A percentile compares a stretch with the other conserved stretches of the same genome.
phyloP scores from a whole-genome alignment of 441 rosid species.

The Erodium trifolium region DNA sequence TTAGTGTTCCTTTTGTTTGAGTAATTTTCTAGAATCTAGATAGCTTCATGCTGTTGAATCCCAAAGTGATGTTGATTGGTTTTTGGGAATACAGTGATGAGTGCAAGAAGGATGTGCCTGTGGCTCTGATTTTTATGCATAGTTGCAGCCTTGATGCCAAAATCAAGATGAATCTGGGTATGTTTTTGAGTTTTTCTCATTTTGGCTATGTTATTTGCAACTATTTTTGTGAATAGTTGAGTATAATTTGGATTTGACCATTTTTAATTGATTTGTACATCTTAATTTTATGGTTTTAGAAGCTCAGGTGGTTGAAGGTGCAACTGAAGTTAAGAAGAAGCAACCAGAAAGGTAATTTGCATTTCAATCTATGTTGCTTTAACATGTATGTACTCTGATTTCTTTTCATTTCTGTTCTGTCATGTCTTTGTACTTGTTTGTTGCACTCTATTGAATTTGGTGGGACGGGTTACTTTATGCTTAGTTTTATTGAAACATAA shows the following conservation, averaged over 20 bases:
- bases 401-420: background rate
- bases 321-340: slow-evolving; percentile 49
- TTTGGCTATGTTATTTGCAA: background rate
- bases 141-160: slow-evolving; percentile 81
- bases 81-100: slow-evolving; percentile 45
- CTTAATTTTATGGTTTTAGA: slow-evolving; percentile 29
- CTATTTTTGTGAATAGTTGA: no score
- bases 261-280: no score
- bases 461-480: background rate
- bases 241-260: no score
- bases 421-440: background rate
- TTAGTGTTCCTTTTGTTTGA: background rate
- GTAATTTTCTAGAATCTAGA: no score
- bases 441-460: background rate
- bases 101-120: slow-evolving; percentile 64
- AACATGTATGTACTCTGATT: background rate
- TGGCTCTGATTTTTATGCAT: slow-evolving; percentile 70
- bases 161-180: slow-evolving; percentile 71
- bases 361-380: background rate
- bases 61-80: background rate
- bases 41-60: background rate
- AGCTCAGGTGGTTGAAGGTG: slow-evolving; percentile 61
- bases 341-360: slow-evolving; percentile 46
- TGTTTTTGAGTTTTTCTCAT: background rate
- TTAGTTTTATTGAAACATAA: background rate